phyloP scores from a whole-genome alignment of 441 rosid species.

The Euphorbia corollata region DNA sequence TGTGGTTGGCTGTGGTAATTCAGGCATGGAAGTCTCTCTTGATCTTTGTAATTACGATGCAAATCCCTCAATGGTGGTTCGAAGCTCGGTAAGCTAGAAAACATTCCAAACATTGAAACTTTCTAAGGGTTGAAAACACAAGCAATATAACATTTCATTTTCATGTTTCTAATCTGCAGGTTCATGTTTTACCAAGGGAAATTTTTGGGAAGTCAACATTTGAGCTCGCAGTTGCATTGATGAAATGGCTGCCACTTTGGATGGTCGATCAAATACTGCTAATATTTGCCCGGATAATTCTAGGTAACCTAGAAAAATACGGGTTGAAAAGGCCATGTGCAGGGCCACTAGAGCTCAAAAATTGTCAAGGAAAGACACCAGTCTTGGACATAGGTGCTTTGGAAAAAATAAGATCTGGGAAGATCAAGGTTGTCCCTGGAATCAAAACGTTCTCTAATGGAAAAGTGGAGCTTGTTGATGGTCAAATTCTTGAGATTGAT shows the following conservation, averaged over 20 bases:
- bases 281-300: constrained; percentile 36
- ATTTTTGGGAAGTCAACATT: constrained; percentile 64
- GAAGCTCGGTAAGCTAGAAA: constrained; percentile 24
- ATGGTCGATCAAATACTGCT: constrained; percentile 55
- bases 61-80: constrained; percentile 24
- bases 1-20: constrained; percentile 31
- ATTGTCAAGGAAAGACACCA: constrained; percentile 61
- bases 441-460: constrained; percentile 44
- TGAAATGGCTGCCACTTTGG: constrained; percentile 63
- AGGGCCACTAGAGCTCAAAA: constrained; percentile 66
- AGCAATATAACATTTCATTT: background rate
- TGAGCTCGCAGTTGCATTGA: constrained; percentile 40
- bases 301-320: constrained; percentile 48
- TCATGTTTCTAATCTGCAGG: constrained; percentile 31
- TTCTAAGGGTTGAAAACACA: background rate
- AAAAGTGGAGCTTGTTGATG: constrained; percentile 56
- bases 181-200: constrained; percentile 77
- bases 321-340: constrained; percentile 57
- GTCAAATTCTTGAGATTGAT: constrained; percentile 44
- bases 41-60: constrained; percentile 29
- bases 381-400: constrained; percentile 73
- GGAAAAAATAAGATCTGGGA: constrained; percentile 51
- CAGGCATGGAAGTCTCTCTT: constrained; percentile 30
- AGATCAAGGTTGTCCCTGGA: constrained; percentile 58
- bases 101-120: background rate